These are phyloP conservation scores for Populus pruinosa DNA, from an alignment of 345 rosid genomes.

Conservation along the genomic window DNA sequence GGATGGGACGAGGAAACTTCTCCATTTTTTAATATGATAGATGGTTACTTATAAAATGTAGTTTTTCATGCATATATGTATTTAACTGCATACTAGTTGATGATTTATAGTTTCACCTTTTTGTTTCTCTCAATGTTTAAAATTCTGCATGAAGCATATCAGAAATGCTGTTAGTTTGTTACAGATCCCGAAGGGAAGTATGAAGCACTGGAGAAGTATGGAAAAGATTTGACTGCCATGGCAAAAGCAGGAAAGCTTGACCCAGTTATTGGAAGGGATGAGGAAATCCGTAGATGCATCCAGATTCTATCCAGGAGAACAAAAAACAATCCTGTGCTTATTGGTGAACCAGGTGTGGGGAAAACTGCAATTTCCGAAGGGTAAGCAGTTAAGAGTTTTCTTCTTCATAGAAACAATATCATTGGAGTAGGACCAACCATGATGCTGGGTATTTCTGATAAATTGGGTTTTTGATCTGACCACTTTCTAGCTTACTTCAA, in stretches of 20 bases:
- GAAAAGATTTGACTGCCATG: slow-evolving; percentile 97
- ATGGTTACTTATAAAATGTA: background rate
- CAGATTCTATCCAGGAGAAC: slow-evolving; percentile 98
- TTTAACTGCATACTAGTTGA: background rate
- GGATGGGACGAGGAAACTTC: background rate
- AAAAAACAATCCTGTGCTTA: slow-evolving; percentile 95
- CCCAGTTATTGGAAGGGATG: slow-evolving; percentile 98
- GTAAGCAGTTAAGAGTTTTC: slow-evolving; percentile 34
- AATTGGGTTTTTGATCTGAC: background rate
- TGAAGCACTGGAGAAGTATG: slow-evolving; percentile 92
- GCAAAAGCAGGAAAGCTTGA: slow-evolving; percentile 95
- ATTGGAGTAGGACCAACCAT: slow-evolving; percentile 1
- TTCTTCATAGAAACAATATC: background rate
- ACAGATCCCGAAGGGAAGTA: slow-evolving; percentile 98
- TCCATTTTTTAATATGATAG: background rate
- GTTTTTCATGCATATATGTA: background rate
- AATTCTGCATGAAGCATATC: background rate
- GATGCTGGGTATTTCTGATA: background rate
- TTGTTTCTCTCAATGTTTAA: background rate
- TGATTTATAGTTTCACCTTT: background rate
- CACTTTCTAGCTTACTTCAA: background rate
- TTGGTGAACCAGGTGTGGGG: slow-evolving; percentile 99
- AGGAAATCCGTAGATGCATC: slow-evolving; percentile 96
- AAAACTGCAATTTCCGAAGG: slow-evolving; percentile 99
- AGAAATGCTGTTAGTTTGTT: slow-evolving; percentile 14